A percentile compares a stretch with the other conserved stretches of the same genome.
phyloP scores from a whole-genome alignment of 768 basidiomycete species.

The Sporobolomyces roseus region DNA sequence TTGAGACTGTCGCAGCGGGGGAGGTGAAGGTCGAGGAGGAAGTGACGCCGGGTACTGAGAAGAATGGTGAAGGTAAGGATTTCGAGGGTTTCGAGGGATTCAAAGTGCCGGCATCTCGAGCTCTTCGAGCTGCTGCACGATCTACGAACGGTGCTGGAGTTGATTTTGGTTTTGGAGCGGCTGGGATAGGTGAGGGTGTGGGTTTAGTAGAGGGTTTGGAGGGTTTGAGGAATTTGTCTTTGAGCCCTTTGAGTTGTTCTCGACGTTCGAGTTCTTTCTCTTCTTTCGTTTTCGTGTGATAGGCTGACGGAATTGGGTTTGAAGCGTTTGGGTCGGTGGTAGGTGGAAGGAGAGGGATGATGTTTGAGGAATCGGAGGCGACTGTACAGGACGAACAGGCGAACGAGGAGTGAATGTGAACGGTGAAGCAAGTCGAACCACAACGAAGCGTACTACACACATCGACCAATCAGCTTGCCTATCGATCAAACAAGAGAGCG shows the following conservation, averaged over 20 bases:
- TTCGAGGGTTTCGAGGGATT: neutral
- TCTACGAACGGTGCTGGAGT: constrained; percentile 16
- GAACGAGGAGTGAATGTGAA: constrained; percentile 38
- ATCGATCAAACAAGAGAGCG: neutral
- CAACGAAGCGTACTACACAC: constrained; percentile 17
- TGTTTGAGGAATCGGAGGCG: constrained; percentile 38
- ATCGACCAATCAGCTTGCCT: too few relatives aligned
- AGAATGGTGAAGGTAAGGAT: constrained; percentile 24
- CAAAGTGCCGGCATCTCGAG: constrained; percentile 14
- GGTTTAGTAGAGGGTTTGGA: neutral
- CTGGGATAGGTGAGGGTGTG: neutral
- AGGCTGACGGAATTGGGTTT: neutral
- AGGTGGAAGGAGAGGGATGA: constrained; percentile 38
- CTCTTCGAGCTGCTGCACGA: constrained; percentile 31
- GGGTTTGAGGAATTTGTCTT: constrained; percentile 32
- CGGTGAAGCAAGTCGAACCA: constrained; percentile 29
- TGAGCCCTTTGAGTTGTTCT: constrained; percentile 22
- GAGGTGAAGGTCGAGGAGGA: neutral
- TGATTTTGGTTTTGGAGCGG: neutral
- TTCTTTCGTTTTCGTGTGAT: neutral
- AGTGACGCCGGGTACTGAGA: constrained; percentile 22
- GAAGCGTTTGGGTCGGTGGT: too few relatives aligned
- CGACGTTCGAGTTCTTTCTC: constrained; percentile 36
- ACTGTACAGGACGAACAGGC: constrained; percentile 35
- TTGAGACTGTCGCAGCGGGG: neutral